Conservation (phyloP, 352 stramenopile genomes). For the Thalassiosira exigua region DNA sequence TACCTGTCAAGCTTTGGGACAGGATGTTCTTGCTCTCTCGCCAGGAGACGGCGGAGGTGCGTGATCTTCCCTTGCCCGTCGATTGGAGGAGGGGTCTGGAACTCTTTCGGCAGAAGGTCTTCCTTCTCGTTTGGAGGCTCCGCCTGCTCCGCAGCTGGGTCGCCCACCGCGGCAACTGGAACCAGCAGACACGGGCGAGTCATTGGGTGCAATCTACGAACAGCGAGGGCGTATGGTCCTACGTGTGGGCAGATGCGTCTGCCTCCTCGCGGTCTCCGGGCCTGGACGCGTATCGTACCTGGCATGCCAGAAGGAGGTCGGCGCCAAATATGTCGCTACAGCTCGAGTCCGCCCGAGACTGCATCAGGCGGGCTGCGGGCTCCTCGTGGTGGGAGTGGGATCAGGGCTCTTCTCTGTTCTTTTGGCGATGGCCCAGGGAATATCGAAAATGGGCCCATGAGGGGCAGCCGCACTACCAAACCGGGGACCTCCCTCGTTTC, state of each 20-base stretch:
- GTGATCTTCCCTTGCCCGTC: no score
- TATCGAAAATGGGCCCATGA: not conserved
- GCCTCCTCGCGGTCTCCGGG: not conserved
- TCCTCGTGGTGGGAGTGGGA: not conserved
- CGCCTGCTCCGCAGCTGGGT: not conserved
- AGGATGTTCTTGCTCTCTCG: not conserved
- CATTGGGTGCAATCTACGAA: not conserved
- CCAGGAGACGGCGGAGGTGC: not conserved
- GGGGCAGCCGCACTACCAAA: not conserved
- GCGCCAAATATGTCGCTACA: not conserved
- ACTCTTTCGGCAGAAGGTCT: not conserved
- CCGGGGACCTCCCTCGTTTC: not conserved
- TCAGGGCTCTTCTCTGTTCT: not conserved
- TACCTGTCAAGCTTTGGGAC: not conserved
- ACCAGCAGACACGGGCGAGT: not conserved
- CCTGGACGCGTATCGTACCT: not conserved
- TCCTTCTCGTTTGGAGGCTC: not conserved
- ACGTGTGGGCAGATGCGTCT: not conserved
- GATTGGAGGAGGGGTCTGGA: not conserved
- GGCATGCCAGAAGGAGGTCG: not conserved
- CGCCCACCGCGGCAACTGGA: not conserved
- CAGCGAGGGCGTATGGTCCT: not conserved
- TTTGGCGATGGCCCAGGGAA: not conserved
- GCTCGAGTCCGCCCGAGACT: not conserved
- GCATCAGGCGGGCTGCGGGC: not conserved